Evolutionary conservation across 352 stramenopile species (phyloP), one percentile per base, ranked within the genome.

Genomic region (Globisporangium heterothallicum): DNA sequence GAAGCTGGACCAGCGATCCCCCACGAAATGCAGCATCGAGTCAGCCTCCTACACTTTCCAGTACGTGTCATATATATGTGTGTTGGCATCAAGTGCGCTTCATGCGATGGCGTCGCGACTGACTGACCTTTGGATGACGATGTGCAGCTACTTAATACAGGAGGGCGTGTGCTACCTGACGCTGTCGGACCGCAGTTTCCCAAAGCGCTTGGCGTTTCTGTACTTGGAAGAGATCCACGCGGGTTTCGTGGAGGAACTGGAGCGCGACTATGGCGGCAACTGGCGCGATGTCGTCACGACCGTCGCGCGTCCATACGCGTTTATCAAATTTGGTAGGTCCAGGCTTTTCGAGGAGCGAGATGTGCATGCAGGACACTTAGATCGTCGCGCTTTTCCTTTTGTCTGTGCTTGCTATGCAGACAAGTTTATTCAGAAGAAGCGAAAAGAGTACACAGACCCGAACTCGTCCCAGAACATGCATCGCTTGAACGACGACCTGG

Each of bases 161-260:
- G 91, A 98, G 52, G 93, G 91, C 44, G 89, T 99, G 27, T 98
- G 94, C 69, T 99, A 99, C 72, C 78, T 99, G 41, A 98, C 96
- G 21, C 78, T 99, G 45, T 96, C 91, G 25, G 96, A 99, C 64
- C 85, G 89, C 62, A 84, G 78, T 25, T 99, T 99, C 79, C 95
- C 96, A 3, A 99, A 99, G 76, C 88, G 95, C 56, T 70, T 98
- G 41, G 93, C 92, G 26, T 99, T 99, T 72, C 61, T 98, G 36
- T 99, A 99, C 68, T 74, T 99, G 21, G 91, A 98, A 53, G 96
- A 99, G 72, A 96, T 90, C 66, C 80, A 96, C 58, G 74, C 87
- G 36, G 81, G 82, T 19, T 98, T 99, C 61, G 77, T 98, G 21
- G 78, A 97, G 56, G 92, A 98, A 53, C 70, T 99, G 26, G 70